These are phyloP conservation scores for Eleusine indica DNA, from an alignment of 176 grass and related monocot genomes.

Conservation along the genomic window DNA sequence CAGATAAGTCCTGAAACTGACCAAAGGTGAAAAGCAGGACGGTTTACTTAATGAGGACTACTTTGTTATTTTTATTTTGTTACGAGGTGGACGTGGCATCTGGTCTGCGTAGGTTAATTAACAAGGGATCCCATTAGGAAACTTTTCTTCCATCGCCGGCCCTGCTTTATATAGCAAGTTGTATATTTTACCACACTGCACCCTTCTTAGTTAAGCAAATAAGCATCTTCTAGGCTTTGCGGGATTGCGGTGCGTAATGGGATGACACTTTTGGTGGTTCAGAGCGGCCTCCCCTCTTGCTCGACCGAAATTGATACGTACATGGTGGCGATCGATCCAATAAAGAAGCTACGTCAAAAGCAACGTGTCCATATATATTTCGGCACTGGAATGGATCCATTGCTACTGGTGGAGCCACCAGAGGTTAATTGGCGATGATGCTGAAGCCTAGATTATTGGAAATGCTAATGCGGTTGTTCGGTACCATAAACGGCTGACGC, in stretches of 20 bases:
- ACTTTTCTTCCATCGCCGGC: background rate
- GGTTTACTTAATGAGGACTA: background rate
- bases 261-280: conserved; percentile 27
- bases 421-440: background rate
- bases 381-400: background rate
- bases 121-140: no score
- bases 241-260: conserved; percentile 9
- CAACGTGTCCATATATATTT: background rate
- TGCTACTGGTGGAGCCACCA: background rate
- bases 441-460: background rate
- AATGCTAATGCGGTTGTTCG: conserved; percentile 28
- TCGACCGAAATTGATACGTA: background rate
- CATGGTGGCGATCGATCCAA: background rate
- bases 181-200: background rate
- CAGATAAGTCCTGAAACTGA: conserved; percentile 34
- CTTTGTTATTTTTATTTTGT: background rate
- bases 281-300: background rate
- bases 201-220: background rate
- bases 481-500: background rate
- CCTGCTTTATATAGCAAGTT: background rate
- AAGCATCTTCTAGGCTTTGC: background rate
- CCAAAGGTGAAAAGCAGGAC: background rate
- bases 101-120: no score
- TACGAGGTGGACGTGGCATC: background rate
- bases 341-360: background rate